Base-by-base conservation (phyloP, 306 rosid genomes). In the Cucumis hystrix region DNA sequence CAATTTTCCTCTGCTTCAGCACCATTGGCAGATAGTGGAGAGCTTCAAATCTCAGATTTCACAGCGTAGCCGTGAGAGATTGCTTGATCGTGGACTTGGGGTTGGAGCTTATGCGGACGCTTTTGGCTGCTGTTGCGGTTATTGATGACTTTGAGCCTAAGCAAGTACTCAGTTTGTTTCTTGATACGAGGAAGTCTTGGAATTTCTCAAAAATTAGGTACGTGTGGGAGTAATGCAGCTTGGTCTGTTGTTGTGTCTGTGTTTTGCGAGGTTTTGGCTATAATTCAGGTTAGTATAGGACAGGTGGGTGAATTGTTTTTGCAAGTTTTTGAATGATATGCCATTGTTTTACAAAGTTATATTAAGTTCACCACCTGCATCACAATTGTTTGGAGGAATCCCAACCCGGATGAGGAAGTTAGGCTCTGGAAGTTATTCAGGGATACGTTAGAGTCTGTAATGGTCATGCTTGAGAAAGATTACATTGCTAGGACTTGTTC, bases 1-100 rank as follows among this genome's bases (percentile, higher is more conserved):
- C 30, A 90, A 86, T 74, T 93, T 91, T 61, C 91, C 97, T 18
- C 83, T 95, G 51, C 99, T 95, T 2, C 97, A 95, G 86, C 99
- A 92, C 59, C 99, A 95, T 61, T 95, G 97, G 97, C 99, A 95
- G 89, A 92, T 95, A 39, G 99, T 95, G 10, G 97, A 95, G 83
- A 91, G 95, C 85, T 91, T 95, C 84, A 89, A 87, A 70, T 75
- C 83, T 33, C 99, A 95, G 92, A 95, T 95, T 91, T 95, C 99
- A 0, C 99, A 91, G 90, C 90, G 97, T 23, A 87, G 96, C 65
- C 87, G 97, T 5, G 99, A 95, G 37, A 87, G 96, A 39, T 81
- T 95, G 54, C 87, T 85, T 35, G 97, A 92, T 78, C 90, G 91
- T 16, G 91, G 90, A 43, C 93, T 95, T 14, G 74, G 79, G 17